Evolutionary conservation across 179 eudicot species (phyloP).

Genomic region (Heliamphora ciliata): DNA sequence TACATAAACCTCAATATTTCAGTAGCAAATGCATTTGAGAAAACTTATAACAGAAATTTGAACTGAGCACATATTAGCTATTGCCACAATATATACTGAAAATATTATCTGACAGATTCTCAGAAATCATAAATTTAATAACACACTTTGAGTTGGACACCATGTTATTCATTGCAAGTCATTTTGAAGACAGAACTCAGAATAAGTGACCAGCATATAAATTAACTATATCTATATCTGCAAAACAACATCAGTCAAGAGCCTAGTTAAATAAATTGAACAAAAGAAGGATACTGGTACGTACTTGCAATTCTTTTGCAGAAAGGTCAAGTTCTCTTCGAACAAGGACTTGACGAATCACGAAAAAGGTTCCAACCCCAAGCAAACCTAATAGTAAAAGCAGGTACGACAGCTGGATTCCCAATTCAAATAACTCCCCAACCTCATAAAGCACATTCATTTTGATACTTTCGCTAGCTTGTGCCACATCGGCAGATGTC

Average conservation of each 20-base stretch:
- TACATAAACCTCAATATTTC: background rate
- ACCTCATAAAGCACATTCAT: slow-evolving; percentile 61
- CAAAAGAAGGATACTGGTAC: background rate
- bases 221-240: too few species aligned
- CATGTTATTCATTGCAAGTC: background rate
- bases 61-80: background rate
- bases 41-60: background rate
- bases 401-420: slow-evolving; percentile 85
- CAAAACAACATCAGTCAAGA: background rate
- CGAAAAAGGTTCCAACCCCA: slow-evolving; percentile 82
- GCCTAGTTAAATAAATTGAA: background rate
- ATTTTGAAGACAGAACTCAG: background rate
- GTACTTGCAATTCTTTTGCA: slow-evolving; percentile 93
- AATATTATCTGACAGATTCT: background rate
- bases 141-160: background rate
- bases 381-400: slow-evolving; percentile 76
- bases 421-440: slow-evolving; percentile 90
- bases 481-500: slow-evolving; percentile 47
- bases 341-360: slow-evolving; percentile 89
- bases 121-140: background rate
- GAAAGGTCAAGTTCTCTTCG: slow-evolving; percentile 98
- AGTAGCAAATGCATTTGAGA: background rate
- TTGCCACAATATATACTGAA: background rate
- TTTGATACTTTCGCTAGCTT: slow-evolving; percentile 44
- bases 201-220: background rate